These are phyloP conservation scores for Acorus calamus DNA, from an alignment of 106 monocot genomes.

Conservation along the genomic window DNA sequence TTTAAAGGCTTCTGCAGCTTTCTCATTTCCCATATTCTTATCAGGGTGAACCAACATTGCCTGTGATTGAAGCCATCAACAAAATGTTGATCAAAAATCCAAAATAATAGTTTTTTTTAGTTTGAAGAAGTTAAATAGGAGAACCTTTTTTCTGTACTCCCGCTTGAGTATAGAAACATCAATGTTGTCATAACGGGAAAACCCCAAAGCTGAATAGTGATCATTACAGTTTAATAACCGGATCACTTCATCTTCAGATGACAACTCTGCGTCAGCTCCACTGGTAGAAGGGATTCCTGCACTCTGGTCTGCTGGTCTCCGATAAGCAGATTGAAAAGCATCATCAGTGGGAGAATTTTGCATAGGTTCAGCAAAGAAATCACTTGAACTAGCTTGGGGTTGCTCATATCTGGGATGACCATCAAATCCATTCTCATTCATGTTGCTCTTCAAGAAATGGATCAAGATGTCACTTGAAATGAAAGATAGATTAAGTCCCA, in stretches of 20 bases:
- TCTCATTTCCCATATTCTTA: conserved; percentile 95
- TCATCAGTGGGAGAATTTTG: conserved; percentile 29
- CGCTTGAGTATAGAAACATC: conserved; percentile 70
- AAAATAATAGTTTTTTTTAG: not conserved
- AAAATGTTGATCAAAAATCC: not conserved
- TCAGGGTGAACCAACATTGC: conserved; percentile 98
- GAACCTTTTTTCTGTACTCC: conserved; percentile 88
- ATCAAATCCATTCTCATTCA: conserved; percentile 37
- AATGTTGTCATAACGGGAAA: conserved; percentile 59
- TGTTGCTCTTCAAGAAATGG: conserved; percentile 52
- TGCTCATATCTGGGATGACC: conserved; percentile 19
- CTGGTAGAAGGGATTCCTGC: conserved; percentile 72
- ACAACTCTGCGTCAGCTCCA: conserved; percentile 65
- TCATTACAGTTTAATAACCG: conserved; percentile 76
- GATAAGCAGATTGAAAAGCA: conserved; percentile 17
- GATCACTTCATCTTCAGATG: conserved; percentile 88
- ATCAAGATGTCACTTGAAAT: conserved; percentile 75
- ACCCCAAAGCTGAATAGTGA: conserved; percentile 86
- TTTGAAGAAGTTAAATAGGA: not conserved
- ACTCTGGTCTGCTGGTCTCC: conserved; percentile 24
- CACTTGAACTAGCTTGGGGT: conserved; percentile 14
- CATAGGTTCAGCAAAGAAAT: conserved; percentile 19
- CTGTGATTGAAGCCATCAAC: conserved; percentile 23
- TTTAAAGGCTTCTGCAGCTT: conserved; percentile 94
- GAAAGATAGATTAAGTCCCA: conserved; percentile 76